Evolutionary conservation across 495 filamentous ascomycete species (phyloP), one percentile per base, ranked within the genome.

Genomic region (Chaetomium cochliodes): DNA sequence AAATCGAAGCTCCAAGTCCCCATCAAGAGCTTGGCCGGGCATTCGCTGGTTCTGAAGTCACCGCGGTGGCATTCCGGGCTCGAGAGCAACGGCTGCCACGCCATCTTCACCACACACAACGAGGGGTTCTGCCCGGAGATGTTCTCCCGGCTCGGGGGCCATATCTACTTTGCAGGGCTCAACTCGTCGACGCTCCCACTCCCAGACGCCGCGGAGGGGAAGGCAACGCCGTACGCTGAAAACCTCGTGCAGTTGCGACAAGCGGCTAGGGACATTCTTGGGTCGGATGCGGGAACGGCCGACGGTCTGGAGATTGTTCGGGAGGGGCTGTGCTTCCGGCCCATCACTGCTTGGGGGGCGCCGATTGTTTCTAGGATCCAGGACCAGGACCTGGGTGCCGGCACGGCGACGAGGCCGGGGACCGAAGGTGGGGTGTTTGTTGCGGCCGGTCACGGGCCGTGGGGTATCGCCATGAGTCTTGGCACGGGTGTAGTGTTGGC

Each of bases 81-180:
- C 4, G 71, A 76, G 30, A 74, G 42, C 41, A 67, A 73, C 0
- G 69, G 72, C 13, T 91, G 89, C 70, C 87, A 92, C 70, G 88
- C 91, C 2, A 73, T 93, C 5, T 93, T 91, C 75, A 87, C 87
- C 0, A 85, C 85, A 4, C 59, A 70, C 56, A 78, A 78, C 65
- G 76, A 75, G 28, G 85, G 81, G 0, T 91, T 87, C 74, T 85
- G 84, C 12, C 90, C 91, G 0, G 91, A 94, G 76, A 77, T 92
- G 9, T 92, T 92, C 73, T 85, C 85, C 4, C 80, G 90, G 7
- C 64, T 82, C 4, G 83, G 84, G 2, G 85, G 83, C 0, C 83
- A 91, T 56, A 85, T 93, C 16, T 92, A 91, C 70, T 76, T 94
- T 64, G 89, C 88, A 0, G 91, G 91, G 0, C 70, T 92, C 22